A percentile compares a stretch with the other conserved stretches of the same genome.
These are phyloP conservation scores for Lactarius sp. DNA, from an alignment of 768 basidiomycete genomes.

Conservation along the genomic window DNA sequence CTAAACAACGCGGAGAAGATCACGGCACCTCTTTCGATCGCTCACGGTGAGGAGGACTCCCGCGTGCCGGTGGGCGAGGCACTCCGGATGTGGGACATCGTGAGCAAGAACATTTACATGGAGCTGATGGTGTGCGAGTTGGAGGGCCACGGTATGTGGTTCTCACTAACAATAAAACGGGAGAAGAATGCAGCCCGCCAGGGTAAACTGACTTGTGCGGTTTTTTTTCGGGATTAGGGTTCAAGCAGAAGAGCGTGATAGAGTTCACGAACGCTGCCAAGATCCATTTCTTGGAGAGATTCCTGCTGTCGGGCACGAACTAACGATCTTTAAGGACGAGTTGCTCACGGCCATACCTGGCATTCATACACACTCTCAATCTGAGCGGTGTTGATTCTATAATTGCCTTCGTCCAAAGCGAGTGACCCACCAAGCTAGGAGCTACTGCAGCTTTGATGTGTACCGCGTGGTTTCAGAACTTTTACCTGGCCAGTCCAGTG, in stretches of 20 bases:
- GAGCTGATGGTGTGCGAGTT: constrained; percentile 40
- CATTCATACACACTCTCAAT: not conserved
- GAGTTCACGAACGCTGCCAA: constrained; percentile 40
- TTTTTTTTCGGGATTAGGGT: constrained; percentile 30
- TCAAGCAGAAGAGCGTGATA: constrained; percentile 42
- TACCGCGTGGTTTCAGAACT: no score
- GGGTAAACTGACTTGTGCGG: not conserved
- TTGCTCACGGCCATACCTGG: not conserved
- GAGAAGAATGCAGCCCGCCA: no score
- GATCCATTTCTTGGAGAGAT: constrained; percentile 37
- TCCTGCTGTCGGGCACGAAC: constrained; percentile 28
- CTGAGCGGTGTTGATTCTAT: no score
- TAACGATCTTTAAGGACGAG: not conserved
- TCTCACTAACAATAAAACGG: not conserved
- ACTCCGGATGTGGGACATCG: constrained; percentile 36
- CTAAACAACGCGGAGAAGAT: constrained; percentile 38
- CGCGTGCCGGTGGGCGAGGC: constrained; percentile 40
- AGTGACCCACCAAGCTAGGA: no score
- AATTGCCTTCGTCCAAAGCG: not conserved
- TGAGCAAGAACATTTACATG: constrained; percentile 30
- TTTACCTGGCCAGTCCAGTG: not conserved
- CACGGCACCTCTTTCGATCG: constrained; percentile 36
- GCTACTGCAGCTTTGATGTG: no score
- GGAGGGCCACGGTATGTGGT: constrained; percentile 39
- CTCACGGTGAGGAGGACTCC: constrained; percentile 41